Evolutionary conservation across 768 basidiomycete genomes (phyloP), one percentile per base, ranked within the genome.

Genomic region (Mycena kentingensis): DNA sequence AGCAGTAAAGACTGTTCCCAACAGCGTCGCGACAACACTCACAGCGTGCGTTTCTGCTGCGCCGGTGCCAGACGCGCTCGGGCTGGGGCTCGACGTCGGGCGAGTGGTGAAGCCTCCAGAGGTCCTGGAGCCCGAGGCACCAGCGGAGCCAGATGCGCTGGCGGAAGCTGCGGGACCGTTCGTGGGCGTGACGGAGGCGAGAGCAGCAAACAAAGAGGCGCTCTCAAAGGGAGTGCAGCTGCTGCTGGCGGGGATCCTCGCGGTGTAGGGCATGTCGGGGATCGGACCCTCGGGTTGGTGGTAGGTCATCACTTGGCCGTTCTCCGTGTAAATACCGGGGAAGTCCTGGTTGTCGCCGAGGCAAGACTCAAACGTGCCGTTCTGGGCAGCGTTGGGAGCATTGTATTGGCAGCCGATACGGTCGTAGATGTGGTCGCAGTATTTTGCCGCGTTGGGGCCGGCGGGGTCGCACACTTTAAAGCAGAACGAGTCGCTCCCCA

Each of bases 331-430:
- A 21, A 70, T 49, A n/a, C 88, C 88, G 7, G 83, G 82, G 46
- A 75, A 75, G 15, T 76, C 73, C 73, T 84, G 82, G 63, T 80
- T 72, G n/a, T 88, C 86, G 21, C 83, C 82, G 8, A 78, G 63
- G 71, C 90, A 93, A 7, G 75, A 70, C 52, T 83, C 80, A 70
- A 88, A 92, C 0, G 73, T 72, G 25, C 77, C 79, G 38, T 83
- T 72, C 42, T 76, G 65, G 29, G 86, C 85, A 28, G 73, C 68
- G 66, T 79, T 82, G 15, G 90, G 90, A 16, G 80, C 84, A 65
- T 90, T 92, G 75, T 83, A 90, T 2, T 55, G 62, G 60, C 87
- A 85, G 10, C 91, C 90, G 45, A 90, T 84, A 51, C 84, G 85
- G 63, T 90, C 88, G 53, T 74, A 85, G 54, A 82, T 78, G 75